Base-by-base conservation (phyloP, 495 filamentous ascomycete genomes). In the Penicillium waksmanii region DNA sequence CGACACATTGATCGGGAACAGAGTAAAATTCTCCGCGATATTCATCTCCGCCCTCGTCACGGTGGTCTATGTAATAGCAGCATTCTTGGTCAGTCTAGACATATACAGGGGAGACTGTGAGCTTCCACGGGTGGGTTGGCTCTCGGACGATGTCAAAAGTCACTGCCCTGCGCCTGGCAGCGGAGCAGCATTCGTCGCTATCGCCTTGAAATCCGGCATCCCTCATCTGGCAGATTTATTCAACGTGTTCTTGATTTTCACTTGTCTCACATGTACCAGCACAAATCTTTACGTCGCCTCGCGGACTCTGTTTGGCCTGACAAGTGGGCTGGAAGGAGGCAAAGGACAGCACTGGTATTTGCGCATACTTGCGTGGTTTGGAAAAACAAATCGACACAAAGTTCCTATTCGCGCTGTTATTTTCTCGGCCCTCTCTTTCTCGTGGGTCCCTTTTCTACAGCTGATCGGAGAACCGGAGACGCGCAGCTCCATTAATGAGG, bases 281-380 rank as follows among this genome's bases (percentile, higher is more conserved):
- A 76, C 77, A 5, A 70, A 73, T 35, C 65, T 84, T 1, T 84
- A 82, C 51, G 65, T 82, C 25, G 75, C 80, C 1, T 79, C 79
- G 3, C 68, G 80, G 5, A 73, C 75, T 0, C 56, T 84, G 2
- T 81, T 77, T 56, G 78, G 78, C 9, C 61, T 82, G 18, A 73
- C 75, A 0, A 68, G 70, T 55, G 66, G 64, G 10, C 50, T 76
- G 1, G 54, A 69, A n/a, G 67, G 65, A 6, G 51, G 57, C 1
- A 40, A 47, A 1, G 65, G 62, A 55, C 49, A 31, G 43, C 36
- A 13, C 25, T 58, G 54, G 51, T 42, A 61, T 27, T 34, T 65
- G n/a, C 63, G 55, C 1, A 36, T 57, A 31, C 61, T 71, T 18
- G 72, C 65, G 6, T 71, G 64, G 54, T 74, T 73, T 58, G 73